These are phyloP conservation scores for Fomitopsis schrenkii DNA, from an alignment of 1,284 basidiomycete genomes.

Conservation along the genomic window DNA sequence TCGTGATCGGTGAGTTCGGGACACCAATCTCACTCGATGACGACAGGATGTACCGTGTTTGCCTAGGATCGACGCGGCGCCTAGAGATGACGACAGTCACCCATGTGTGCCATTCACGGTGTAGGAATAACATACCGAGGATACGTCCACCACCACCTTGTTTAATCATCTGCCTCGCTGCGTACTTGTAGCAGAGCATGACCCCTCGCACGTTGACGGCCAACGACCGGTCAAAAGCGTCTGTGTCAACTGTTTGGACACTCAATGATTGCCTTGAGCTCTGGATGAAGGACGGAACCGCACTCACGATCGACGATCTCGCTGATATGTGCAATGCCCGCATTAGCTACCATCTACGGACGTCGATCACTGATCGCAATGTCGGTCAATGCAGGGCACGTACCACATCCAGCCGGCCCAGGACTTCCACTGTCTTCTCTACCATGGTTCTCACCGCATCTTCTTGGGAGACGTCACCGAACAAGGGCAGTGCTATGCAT, in stretches of 20 bases:
- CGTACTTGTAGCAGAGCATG: conserved; percentile 27
- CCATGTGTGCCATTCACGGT: neutral
- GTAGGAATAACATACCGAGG: conserved; percentile 13
- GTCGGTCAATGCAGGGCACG: neutral
- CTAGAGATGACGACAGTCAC: neutral
- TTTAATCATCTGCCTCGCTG: conserved; percentile 25
- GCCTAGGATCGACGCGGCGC: conserved; percentile 14
- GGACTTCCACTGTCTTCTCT: conserved; percentile 7
- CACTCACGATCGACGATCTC: conserved; percentile 19
- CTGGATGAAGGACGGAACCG: neutral
- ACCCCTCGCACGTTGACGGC: conserved; percentile 22
- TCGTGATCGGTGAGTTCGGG: neutral
- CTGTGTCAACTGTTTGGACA: conserved; percentile 1
- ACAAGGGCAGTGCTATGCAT: conserved; percentile 20
- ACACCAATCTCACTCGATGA: neutral
- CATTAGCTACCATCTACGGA: conserved; percentile 25
- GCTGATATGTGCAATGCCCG: conserved; percentile 13
- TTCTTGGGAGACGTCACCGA: conserved; percentile 32
- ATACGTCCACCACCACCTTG: conserved; percentile 26
- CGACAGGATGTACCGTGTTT: conserved; percentile 8
- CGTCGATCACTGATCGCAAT: neutral
- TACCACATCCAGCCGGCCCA: conserved; percentile 8
- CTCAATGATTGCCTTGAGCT: neutral
- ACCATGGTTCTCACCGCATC: conserved; percentile 32
- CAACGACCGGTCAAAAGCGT: conserved; percentile 14